Base-by-base conservation (phyloP, 441 rosid species). In the Eutrema salsugineum region DNA sequence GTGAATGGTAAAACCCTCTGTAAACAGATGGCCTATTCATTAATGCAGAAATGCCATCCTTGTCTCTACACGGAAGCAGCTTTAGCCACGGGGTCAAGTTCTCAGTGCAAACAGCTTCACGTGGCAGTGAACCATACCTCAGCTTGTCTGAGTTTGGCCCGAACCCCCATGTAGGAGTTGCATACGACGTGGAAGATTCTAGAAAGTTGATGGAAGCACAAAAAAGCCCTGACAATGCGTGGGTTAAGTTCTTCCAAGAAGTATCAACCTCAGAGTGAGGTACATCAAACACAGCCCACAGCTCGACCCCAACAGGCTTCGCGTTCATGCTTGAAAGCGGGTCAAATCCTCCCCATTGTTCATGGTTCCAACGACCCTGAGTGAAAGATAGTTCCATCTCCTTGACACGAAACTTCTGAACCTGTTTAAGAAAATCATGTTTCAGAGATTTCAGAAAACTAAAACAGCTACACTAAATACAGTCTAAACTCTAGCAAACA, bases 31-130 rank as follows among this genome's bases (percentile, higher is more conserved):
- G 97, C 66, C 98, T 85, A 78, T 95, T 90, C 91, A 91, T 79
- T 66, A 93, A 84, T 8, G 81, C 68, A 68, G 99, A 78, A 64
- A 95, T 78, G 40, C 98, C 98, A 48, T 90, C 89, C 83, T 89
- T 95, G 79, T 93, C 99, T 78, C 97, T 91, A 81, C 97, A 95
- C 39, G 98, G 98, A 67, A 93, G 98, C 48, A 95, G 83, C 88
- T 93, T 95, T 73, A 95, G 80, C 99, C 99, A 95, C 9, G 99
- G 97, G 66, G 98, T 95, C 73, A 93, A 83, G 71, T 95, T 95
- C 87, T 95, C 99, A 2, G 99, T 95, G 81, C 97, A 95, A 63
- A 93, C 94, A 78, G 98, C 97, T 83, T 95, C 99, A 62, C 98
- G 97, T 7, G 98, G 99, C 87, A 95, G 68, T 47, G 86, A 79